Conservation (phyloP, 2,329 filamentous ascomycete species). For the Pyrenochaeta sp. region DNA sequence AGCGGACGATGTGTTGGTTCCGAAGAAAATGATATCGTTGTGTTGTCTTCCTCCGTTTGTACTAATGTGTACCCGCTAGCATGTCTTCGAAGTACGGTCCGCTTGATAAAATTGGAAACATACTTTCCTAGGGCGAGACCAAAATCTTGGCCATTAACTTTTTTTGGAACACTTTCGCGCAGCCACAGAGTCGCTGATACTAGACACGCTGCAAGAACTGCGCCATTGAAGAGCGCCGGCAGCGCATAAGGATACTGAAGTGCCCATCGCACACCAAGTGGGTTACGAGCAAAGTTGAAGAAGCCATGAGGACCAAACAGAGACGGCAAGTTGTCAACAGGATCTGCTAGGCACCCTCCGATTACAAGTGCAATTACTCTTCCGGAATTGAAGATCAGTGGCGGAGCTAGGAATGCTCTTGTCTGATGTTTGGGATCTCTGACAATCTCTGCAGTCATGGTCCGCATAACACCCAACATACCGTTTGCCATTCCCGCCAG, state of each 20-base stretch:
- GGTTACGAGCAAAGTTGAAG: slow-evolving; percentile 61
- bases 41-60: slow-evolving; percentile 20
- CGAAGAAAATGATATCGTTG: slow-evolving; percentile 8
- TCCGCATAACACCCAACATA: slow-evolving; percentile 76
- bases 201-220: slow-evolving; percentile 65
- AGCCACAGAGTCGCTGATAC: slow-evolving; percentile 68
- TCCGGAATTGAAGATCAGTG: slow-evolving; percentile 71
- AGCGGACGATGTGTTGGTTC: slow-evolving; percentile 37
- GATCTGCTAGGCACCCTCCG: slow-evolving; percentile 73
- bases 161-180: slow-evolving; percentile 61
- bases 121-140: slow-evolving; percentile 46
- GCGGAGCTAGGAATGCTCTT: slow-evolving; percentile 65
- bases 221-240: slow-evolving; percentile 71
- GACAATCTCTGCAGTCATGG: slow-evolving; percentile 76
- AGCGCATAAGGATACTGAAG: slow-evolving; percentile 72
- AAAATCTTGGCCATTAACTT: slow-evolving; percentile 43
- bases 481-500: slow-evolving; percentile 74
- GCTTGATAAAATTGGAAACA: slow-evolving; percentile 38
- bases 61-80: slow-evolving; percentile 16
- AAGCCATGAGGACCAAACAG: slow-evolving; percentile 72
- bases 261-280: slow-evolving; percentile 71
- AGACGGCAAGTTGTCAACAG: slow-evolving; percentile 65
- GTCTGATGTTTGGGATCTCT: slow-evolving; percentile 67
- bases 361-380: slow-evolving; percentile 51
- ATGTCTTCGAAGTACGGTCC: slow-evolving; percentile 24